phyloP scores from a whole-genome alignment of 1,284 basidiomycete genomes.

The Leucoagaricus sp. region DNA sequence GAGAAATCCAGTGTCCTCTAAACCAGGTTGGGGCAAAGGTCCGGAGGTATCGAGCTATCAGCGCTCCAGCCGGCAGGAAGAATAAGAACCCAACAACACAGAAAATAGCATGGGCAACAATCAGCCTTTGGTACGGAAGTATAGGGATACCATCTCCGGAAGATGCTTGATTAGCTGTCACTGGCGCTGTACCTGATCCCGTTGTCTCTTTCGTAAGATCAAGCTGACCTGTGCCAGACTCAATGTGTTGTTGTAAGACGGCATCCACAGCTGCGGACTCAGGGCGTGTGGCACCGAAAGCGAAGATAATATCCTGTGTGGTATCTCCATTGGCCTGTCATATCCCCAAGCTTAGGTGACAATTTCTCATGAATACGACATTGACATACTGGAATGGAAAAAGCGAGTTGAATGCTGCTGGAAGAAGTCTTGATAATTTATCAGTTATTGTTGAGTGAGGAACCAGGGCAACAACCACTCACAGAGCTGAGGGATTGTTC shows the following conservation, averaged over 20 bases:
- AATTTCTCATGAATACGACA: background rate
- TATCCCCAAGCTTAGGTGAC: constrained; percentile 2
- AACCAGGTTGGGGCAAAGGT: constrained; percentile 60
- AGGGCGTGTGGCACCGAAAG: constrained; percentile 45
- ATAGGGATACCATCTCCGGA: background rate
- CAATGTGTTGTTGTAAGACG: constrained; percentile 42
- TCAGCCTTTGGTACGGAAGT: constrained; percentile 37
- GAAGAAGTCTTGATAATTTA: constrained; percentile 34
- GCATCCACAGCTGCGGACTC: constrained; percentile 37
- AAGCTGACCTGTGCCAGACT: constrained; percentile 37
- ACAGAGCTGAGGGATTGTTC: constrained; percentile 39
- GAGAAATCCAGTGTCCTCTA: constrained; percentile 49
- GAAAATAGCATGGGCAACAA: constrained; percentile 57
- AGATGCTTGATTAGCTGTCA: background rate
- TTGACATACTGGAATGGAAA: constrained; percentile 46
- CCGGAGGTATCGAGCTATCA: constrained; percentile 59
- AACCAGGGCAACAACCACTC: constrained; percentile 18
- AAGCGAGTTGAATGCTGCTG: constrained; percentile 41
- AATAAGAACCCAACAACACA: constrained; percentile 57
- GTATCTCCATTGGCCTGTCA: constrained; percentile 39
- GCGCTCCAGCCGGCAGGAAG: constrained; percentile 57
- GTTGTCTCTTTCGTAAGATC: constrained; percentile 34
- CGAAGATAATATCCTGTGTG: constrained; percentile 49
- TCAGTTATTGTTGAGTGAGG: background rate
- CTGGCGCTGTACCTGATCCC: background rate